phyloP scores from a whole-genome alignment of 805 yeast species.

The Candida andamanensis region DNA sequence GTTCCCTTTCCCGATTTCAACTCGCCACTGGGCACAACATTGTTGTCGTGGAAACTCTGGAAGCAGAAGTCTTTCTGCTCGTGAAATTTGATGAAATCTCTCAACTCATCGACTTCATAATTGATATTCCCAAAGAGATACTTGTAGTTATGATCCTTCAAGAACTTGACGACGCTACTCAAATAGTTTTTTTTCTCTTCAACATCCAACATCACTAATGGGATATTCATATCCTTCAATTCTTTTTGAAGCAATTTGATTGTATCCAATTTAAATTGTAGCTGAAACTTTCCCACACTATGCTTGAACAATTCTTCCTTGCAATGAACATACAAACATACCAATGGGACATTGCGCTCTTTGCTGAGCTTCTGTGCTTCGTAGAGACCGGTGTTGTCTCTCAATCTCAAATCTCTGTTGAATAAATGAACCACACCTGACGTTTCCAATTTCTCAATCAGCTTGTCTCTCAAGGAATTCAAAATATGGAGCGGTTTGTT shows the following conservation, averaged over 20 bases:
- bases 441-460: neutral
- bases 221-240: slow-evolving; percentile 31
- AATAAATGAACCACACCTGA: slow-evolving; percentile 41
- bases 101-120: slow-evolving; percentile 43
- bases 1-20: slow-evolving; percentile 32
- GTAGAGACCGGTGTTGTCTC: slow-evolving; percentile 40
- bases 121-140: slow-evolving; percentile 34
- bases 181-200: slow-evolving; percentile 26
- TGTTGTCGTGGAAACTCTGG: slow-evolving; percentile 31
- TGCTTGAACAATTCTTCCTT: slow-evolving; percentile 40
- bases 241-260: slow-evolving; percentile 24
- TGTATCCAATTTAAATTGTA: slow-evolving; percentile 32
- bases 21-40: slow-evolving; percentile 37
- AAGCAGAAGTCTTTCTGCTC: slow-evolving; percentile 1
- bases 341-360: slow-evolving; percentile 25
- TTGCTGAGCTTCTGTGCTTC: slow-evolving; percentile 29
- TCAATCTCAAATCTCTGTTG: slow-evolving; percentile 40
- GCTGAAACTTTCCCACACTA: slow-evolving; percentile 38
- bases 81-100: slow-evolving; percentile 21
- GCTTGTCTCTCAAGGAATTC: neutral
- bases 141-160: slow-evolving; percentile 17
- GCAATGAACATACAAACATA: slow-evolving; percentile 39
- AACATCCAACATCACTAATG: slow-evolving; percentile 34
- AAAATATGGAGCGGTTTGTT: slow-evolving; percentile 25
- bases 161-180: slow-evolving; percentile 17